A percentile compares a stretch with the other conserved stretches of the same genome.
These are phyloP conservation scores for Acacia confusa DNA, from an alignment of 306 rosid genomes.

Conservation along the genomic window DNA sequence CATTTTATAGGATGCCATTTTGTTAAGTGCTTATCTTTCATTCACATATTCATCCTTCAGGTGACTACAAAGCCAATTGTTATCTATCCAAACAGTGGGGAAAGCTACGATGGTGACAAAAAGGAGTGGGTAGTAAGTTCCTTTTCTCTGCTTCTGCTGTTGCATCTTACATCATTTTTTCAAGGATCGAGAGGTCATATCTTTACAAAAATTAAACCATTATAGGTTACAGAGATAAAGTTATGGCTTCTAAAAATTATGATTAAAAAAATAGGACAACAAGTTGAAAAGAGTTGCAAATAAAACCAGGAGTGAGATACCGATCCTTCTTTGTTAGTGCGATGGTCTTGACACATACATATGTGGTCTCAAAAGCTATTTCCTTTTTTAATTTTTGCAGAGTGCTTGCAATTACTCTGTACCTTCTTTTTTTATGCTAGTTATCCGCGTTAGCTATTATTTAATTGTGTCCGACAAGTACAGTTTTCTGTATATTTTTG, in stretches of 20 bases:
- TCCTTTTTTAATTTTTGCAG: neutral
- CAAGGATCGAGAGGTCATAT: slow-evolving; percentile 6
- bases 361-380: neutral
- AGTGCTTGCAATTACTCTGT: slow-evolving; percentile 1
- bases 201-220: slow-evolving; percentile 20
- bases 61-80: slow-evolving; percentile 54
- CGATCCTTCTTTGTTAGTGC: neutral
- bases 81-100: slow-evolving; percentile 66
- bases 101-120: slow-evolving; percentile 44
- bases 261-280: slow-evolving; percentile 8
- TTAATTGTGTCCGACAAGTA: neutral
- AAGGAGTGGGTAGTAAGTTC: slow-evolving; percentile 59
- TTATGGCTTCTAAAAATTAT: neutral
- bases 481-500: neutral
- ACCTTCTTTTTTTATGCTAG: neutral
- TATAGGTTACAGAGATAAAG: slow-evolving; percentile 13
- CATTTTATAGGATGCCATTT: slow-evolving; percentile 3
- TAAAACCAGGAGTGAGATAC: neutral
- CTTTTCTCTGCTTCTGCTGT: slow-evolving; percentile 21
- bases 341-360: neutral
- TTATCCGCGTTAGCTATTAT: slow-evolving; percentile 2
- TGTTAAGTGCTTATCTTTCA: slow-evolving; percentile 4
- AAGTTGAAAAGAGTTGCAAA: neutral
- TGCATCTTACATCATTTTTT: slow-evolving; percentile 18
- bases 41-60: slow-evolving; percentile 37